phyloP scores from a whole-genome alignment of 495 filamentous ascomycete species.

The Hypoxylon rickii region DNA sequence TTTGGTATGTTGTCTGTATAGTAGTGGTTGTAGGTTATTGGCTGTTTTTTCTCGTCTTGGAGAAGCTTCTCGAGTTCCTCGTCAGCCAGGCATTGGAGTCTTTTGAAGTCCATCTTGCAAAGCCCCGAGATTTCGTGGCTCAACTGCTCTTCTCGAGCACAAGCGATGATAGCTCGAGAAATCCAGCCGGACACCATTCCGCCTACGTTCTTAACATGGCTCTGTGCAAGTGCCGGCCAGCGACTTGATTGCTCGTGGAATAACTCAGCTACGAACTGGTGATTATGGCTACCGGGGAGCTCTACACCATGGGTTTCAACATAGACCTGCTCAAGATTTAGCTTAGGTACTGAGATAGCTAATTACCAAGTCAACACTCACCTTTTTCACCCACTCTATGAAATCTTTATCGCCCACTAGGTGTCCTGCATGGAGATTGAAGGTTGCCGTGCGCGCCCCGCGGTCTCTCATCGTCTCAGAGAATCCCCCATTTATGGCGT shows the following conservation, averaged over 20 bases:
- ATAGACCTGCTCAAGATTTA: conserved; percentile 7
- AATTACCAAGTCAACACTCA: neutral
- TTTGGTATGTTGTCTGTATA: conserved; percentile 35
- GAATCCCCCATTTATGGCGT: conserved; percentile 18
- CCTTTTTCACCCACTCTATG: too few relatives aligned
- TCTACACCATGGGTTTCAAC: conserved; percentile 43
- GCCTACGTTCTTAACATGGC: conserved; percentile 27
- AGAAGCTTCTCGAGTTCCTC: conserved; percentile 18
- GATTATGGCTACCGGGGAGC: conserved; percentile 52
- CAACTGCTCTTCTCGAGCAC: neutral
- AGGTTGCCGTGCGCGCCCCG: too few relatives aligned
- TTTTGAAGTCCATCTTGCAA: neutral
- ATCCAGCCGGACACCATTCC: conserved; percentile 4
- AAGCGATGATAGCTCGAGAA: neutral
- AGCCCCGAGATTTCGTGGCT: neutral
- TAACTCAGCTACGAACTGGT: conserved; percentile 46
- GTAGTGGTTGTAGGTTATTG: conserved; percentile 36
- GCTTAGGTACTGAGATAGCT: too few relatives aligned
- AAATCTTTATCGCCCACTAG: too few relatives aligned
- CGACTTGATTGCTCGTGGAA: conserved; percentile 49
- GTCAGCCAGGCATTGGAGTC: neutral
- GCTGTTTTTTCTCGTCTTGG: conserved; percentile 23
- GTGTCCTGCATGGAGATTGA: too few relatives aligned
- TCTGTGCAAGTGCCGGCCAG: conserved; percentile 41
- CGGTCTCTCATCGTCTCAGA: conserved; percentile 11